Conservation (phyloP, 495 filamentous ascomycete species). For the Achaetomiella virescens region DNA sequence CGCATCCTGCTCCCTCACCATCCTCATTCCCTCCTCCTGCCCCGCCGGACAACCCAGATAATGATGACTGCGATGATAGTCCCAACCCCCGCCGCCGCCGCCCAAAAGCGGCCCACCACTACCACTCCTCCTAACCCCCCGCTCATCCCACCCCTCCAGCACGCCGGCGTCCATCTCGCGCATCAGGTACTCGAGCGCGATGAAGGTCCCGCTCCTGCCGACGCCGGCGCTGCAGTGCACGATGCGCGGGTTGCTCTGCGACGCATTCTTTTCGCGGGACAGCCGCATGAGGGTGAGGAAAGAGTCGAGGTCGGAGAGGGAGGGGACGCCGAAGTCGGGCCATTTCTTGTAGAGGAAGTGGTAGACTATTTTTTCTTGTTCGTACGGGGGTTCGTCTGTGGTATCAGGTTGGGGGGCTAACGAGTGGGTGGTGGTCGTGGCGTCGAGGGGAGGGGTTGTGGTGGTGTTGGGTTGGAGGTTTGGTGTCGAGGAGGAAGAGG, state of each 20-base stretch:
- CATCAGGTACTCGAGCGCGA: conserved; percentile 85
- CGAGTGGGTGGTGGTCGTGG: background rate
- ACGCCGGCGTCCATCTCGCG: conserved; percentile 72
- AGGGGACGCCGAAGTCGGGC: conserved; percentile 89
- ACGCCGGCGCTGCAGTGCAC: conserved; percentile 95
- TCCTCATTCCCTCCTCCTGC: no score
- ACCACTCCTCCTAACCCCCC: background rate
- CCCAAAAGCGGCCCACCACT: background rate
- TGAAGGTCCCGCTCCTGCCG: conserved; percentile 89
- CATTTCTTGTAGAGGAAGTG: conserved; percentile 89
- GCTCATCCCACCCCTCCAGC: conserved; percentile 42
- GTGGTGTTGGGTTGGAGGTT: background rate
- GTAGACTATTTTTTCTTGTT: conserved; percentile 51
- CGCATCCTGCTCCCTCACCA: background rate
- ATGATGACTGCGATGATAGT: no score
- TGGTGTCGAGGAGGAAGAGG: background rate
- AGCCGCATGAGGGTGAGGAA: conserved; percentile 73
- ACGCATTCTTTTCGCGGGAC: conserved; percentile 62
- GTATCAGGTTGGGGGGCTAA: no score
- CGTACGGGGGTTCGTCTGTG: background rate
- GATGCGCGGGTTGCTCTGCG: conserved; percentile 68
- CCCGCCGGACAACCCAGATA: no score
- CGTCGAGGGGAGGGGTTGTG: no score
- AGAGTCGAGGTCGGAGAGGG: conserved; percentile 67
- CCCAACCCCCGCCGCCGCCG: background rate